Conservation (phyloP, 2,329 filamentous ascomycete genomes). For the Cryphonectria nitschkei region DNA sequence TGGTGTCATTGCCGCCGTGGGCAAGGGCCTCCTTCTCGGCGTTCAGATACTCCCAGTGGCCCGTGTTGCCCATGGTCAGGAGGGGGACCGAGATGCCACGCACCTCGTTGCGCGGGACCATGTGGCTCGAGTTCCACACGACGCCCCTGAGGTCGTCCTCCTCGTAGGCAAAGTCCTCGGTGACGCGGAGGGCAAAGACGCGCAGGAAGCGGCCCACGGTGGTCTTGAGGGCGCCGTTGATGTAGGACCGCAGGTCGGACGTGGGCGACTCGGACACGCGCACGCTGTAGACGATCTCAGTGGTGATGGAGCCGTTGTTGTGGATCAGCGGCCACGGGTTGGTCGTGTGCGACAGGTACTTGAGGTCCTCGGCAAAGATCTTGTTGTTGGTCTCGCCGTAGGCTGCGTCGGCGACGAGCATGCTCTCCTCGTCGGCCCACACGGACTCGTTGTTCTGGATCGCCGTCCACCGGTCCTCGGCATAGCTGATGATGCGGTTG, state of each 20-base stretch:
- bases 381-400: constrained; percentile 32
- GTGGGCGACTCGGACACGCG: constrained; percentile 21
- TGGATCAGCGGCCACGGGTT: constrained; percentile 32
- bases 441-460: constrained; percentile 28
- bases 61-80: constrained; percentile 27
- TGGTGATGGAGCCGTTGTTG: constrained; percentile 30
- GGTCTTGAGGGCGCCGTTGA: constrained; percentile 15
- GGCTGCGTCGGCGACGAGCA: constrained; percentile 29
- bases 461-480: constrained; percentile 15
- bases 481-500: constrained; percentile 27
- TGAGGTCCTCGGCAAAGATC: constrained; percentile 31
- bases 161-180: constrained; percentile 19
- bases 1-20: constrained; percentile 29
- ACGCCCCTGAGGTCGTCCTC: constrained; percentile 27
- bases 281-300: constrained; percentile 30
- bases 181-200: constrained; percentile 12
- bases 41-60: constrained; percentile 33
- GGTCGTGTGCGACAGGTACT: constrained; percentile 30
- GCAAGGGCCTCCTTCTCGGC: constrained; percentile 32
- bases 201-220: constrained; percentile 16
- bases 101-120: constrained; percentile 27
- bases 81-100: constrained; percentile 29
- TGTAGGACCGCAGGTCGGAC: background rate
- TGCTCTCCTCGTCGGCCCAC: constrained; percentile 31
- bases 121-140: constrained; percentile 30